Percentiles rank a stretch among this genome's conserved stretches.
These are phyloP conservation scores for Skeletonema menzelii DNA, from an alignment of 108 stramenopile genomes.

Conservation along the genomic window DNA sequence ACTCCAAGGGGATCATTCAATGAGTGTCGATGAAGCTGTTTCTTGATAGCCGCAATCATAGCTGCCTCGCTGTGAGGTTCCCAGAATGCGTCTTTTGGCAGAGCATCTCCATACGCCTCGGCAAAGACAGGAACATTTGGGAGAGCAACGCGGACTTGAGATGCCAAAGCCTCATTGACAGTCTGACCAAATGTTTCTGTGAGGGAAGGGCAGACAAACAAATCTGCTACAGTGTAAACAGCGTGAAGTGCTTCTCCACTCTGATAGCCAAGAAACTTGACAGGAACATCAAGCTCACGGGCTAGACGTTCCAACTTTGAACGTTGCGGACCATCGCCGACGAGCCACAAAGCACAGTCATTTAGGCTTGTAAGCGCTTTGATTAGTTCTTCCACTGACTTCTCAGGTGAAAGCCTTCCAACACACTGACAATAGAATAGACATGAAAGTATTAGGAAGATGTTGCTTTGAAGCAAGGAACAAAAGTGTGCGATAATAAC, in stretches of 20 bases:
- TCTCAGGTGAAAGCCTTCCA: conserved; percentile 49
- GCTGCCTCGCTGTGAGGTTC: conserved; percentile 23
- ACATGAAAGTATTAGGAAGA: background rate
- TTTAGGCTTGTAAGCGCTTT: conserved; percentile 24
- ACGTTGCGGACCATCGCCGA: conserved; percentile 54
- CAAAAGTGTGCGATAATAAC: too few species aligned
- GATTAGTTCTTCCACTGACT: conserved; percentile 54
- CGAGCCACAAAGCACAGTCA: conserved; percentile 50
- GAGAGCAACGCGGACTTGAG: conserved; percentile 49
- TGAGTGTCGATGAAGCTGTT: conserved; percentile 40
- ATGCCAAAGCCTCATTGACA: conserved; percentile 55
- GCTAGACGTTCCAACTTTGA: conserved; percentile 36
- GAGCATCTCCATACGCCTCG: conserved; percentile 48
- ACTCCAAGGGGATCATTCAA: conserved; percentile 18
- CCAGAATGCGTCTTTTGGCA: conserved; percentile 58
- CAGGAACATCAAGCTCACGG: conserved; percentile 32
- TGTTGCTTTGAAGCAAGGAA: background rate
- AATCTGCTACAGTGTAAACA: conserved; percentile 49
- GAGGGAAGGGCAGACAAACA: conserved; percentile 52
- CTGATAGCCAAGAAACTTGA: conserved; percentile 55
- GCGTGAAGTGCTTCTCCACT: conserved; percentile 52
- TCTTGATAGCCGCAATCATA: conserved; percentile 40
- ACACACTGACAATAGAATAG: conserved; percentile 21
- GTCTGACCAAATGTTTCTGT: conserved; percentile 65
- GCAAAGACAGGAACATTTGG: conserved; percentile 51